Evolutionary conservation across 805 yeast species (phyloP), one percentile per base, ranked within the genome.

Genomic region (Yarrowia sp.): DNA sequence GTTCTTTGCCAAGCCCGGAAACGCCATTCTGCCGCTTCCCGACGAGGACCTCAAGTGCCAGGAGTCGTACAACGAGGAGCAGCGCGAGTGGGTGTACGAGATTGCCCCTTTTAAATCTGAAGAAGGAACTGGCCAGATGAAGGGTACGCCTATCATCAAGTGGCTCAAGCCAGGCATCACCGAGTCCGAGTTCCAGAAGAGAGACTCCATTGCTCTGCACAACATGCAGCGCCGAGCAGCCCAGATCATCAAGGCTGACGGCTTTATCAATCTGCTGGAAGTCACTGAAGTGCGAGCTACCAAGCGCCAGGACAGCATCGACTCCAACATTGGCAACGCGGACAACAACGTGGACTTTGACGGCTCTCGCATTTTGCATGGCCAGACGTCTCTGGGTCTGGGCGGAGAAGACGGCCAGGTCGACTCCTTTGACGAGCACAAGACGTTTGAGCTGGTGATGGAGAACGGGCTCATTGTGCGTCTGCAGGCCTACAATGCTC

Each of bases 401-500:
- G 79, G 93, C 16, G 84, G 84, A 63, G 97, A 91, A 63, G 90
- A 85, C 10, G 91, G 86, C 14, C 87, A 83, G 4, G 84, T 80
- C 2, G 66, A 53, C 4, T 79, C 74, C 4, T 58, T 42, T 25
- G 67, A 25, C 39, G 58, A 36, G 42, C 65, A 67, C 61, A 46
- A 56, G 35, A 35, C 53, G 9, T 58, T 58, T 12, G 62, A 58
- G 32, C 25, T 58, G 39, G 53, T 58, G 16, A 31, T 58, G 51
- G 53, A 58, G 21, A 58, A 58, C 25, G 53, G 53, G 1, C 39
- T 58, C 12, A 31, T 58, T 32, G 53, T 58, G 1, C 51, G 62
- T 18, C 33, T 58, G 2, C 62, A 58, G 25, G 62, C 62, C 13
- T 41, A 41, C 53, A 58, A 58, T 25, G 13, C 22, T 6, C 7